Percentiles rank a stretch among this genome's conserved stretches.
These are phyloP conservation scores for Trichoderma sp. DNA, from an alignment of 2,329 filamentous ascomycete genomes.

Conservation along the genomic window DNA sequence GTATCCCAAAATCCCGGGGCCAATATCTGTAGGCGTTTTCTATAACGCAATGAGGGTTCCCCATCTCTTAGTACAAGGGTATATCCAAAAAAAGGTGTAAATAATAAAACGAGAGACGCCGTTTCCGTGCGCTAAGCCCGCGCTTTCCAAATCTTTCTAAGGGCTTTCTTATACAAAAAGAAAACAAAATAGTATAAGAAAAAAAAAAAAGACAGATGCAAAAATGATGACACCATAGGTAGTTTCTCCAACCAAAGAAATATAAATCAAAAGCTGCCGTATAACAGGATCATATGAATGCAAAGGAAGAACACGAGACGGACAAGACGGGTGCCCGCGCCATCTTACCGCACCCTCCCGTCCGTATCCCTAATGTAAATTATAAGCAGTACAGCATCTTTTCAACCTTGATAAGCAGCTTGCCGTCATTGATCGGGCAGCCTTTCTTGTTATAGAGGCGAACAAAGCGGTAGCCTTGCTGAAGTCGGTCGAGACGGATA, in stretches of 20 bases:
- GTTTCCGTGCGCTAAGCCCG: constrained; percentile 6
- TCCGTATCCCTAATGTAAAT: constrained; percentile 25
- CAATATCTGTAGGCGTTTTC: background rate
- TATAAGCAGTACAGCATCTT: constrained; percentile 50
- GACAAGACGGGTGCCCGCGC: background rate
- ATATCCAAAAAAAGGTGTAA: background rate
- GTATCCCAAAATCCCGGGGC: background rate
- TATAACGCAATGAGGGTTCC: background rate
- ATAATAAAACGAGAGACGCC: constrained; percentile 14
- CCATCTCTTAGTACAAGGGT: background rate
- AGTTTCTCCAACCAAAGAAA: background rate
- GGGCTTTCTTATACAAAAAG: background rate
- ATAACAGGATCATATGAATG: background rate
- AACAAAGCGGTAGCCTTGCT: constrained; percentile 57
- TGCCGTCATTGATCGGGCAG: constrained; percentile 46
- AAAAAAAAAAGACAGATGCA: background rate
- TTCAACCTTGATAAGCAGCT: constrained; percentile 55
- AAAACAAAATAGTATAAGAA: background rate
- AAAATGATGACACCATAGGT: background rate
- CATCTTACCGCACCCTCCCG: background rate
- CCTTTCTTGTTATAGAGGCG: constrained; percentile 51
- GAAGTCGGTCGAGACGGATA: constrained; percentile 60
- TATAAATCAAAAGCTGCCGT: background rate
- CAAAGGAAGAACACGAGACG: background rate
- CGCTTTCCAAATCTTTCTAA: constrained; percentile 2